Evolutionary conservation across 148 eudicot genomes (phyloP).

Genomic region (Selenicereus undatus): DNA sequence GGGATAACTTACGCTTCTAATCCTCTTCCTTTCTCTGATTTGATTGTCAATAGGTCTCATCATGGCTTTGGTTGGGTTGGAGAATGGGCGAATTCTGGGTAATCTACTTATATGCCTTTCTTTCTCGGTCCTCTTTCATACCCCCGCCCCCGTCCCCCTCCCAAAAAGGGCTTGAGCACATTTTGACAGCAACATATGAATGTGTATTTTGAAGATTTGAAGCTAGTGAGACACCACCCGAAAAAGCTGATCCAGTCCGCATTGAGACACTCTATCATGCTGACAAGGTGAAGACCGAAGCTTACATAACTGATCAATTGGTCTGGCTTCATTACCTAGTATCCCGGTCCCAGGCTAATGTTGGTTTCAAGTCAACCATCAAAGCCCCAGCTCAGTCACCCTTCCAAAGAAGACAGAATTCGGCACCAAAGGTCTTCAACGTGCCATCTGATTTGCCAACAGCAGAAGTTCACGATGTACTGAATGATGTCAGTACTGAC

Average conservation of each 20-base stretch:
- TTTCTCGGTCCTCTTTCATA: background rate
- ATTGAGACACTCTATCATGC: slow-evolving; percentile 86
- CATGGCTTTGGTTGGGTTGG: slow-evolving; percentile 99
- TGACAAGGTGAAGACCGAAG: slow-evolving; percentile 70
- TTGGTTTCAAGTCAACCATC: slow-evolving; percentile 22
- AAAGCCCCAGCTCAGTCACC: slow-evolving; percentile 27
- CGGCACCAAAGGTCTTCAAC: slow-evolving; percentile 5
- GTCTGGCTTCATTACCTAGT: slow-evolving; percentile 76
- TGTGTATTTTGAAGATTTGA: slow-evolving; percentile 48
- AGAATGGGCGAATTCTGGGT: slow-evolving; percentile 93
- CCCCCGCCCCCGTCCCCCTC: background rate
- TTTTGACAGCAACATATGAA: background rate
- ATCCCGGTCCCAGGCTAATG: slow-evolving; percentile 33
- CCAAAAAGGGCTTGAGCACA: background rate
- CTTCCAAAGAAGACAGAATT: slow-evolving; percentile 14
- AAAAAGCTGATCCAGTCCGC: slow-evolving; percentile 45
- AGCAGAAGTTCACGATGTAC: slow-evolving; percentile 28
- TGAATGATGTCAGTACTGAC: slow-evolving; percentile 9
- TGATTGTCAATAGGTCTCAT: slow-evolving; percentile 52
- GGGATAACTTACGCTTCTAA: slow-evolving; percentile 11
- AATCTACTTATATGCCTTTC: slow-evolving; percentile 28
- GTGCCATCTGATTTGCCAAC: slow-evolving; percentile 20
- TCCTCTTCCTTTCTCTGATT: background rate
- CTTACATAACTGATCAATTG: slow-evolving; percentile 59
- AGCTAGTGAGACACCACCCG: slow-evolving; percentile 41